Conservation (phyloP, 805 yeast genomes). For the Nakazawaea peltata region DNA sequence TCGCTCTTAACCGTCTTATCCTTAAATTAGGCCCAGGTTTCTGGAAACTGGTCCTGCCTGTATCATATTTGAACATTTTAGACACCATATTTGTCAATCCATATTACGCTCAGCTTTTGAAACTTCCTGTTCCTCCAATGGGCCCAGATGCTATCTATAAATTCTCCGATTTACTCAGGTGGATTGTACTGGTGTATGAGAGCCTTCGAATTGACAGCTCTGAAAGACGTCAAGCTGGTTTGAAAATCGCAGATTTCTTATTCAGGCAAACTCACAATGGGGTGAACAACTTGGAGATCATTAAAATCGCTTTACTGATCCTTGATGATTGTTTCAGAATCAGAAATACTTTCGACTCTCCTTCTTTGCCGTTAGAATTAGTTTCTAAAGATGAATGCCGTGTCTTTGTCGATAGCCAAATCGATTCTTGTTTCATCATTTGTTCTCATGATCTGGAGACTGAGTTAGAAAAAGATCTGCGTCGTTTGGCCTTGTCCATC, state of each 20-base stretch:
- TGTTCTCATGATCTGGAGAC: background rate
- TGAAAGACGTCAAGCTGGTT: constrained; percentile 44
- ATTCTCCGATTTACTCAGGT: constrained; percentile 31
- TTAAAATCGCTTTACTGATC: constrained; percentile 18
- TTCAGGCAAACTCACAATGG: constrained; percentile 22
- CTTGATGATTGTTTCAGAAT: constrained; percentile 2
- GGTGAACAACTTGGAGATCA: constrained; percentile 16
- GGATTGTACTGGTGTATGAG: constrained; percentile 27
- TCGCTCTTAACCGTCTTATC: constrained; percentile 39
- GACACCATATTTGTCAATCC: constrained; percentile 56
- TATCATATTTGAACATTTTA: constrained; percentile 44
- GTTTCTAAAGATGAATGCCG: constrained; percentile 40
- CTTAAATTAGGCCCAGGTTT: constrained; percentile 32
- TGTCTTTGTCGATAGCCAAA: constrained; percentile 29
- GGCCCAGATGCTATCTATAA: constrained; percentile 23
- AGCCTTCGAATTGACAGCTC: constrained; percentile 31
- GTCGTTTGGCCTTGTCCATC: background rate
- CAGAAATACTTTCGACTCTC: constrained; percentile 14
- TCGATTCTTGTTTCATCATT: background rate
- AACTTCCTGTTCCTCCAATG: constrained; percentile 17
- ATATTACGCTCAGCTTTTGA: constrained; percentile 30
- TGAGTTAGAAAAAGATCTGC: background rate
- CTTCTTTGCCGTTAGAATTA: constrained; percentile 26
- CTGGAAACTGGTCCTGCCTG: constrained; percentile 52
- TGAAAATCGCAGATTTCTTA: constrained; percentile 41